Percentiles rank a stretch among this genome's conserved stretches.
Conservation (phyloP, 768 basidiomycete species). For the Mrakia hoshinonis region DNA sequence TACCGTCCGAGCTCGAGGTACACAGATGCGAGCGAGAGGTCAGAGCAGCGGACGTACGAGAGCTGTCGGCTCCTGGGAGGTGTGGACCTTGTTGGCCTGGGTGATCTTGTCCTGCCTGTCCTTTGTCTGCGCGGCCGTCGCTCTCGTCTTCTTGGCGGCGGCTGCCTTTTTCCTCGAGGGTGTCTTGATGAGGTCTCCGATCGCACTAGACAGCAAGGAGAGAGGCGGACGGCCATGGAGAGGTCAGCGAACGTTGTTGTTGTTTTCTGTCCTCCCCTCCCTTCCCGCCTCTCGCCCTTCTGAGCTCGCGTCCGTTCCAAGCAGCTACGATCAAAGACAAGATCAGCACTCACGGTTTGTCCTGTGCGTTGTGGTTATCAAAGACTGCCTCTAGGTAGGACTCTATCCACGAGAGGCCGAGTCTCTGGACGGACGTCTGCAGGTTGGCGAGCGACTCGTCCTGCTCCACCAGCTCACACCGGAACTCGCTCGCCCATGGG, state of each 20-base stretch:
- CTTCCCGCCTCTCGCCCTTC: neutral
- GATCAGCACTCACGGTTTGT: neutral
- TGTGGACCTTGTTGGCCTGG: neutral
- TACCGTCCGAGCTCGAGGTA: neutral
- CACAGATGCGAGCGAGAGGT: neutral
- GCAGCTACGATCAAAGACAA: too few relatives aligned
- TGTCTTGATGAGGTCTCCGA: slow-evolving; percentile 26
- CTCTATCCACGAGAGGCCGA: slow-evolving; percentile 2
- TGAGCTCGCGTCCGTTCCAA: too few relatives aligned
- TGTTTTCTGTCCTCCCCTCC: neutral
- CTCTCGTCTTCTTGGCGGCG: neutral
- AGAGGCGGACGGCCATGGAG: neutral
- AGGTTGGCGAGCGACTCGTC: neutral
- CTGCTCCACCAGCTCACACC: neutral
- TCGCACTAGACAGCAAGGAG: neutral
- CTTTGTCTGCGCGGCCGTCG: neutral
- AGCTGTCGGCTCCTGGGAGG: too few relatives aligned
- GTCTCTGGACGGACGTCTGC: neutral
- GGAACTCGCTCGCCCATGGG: slow-evolving; percentile 2
- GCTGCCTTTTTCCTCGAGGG: slow-evolving; percentile 16
- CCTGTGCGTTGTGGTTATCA: neutral
- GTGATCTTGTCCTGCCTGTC: neutral
- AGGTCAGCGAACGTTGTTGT: slow-evolving; percentile 21
- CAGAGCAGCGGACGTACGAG: neutral
- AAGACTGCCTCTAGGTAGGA: neutral